A percentile compares a stretch with the other conserved stretches of the same genome.
Conservation (phyloP, 352 stramenopile genomes). For the Globisporangium nagaii region DNA sequence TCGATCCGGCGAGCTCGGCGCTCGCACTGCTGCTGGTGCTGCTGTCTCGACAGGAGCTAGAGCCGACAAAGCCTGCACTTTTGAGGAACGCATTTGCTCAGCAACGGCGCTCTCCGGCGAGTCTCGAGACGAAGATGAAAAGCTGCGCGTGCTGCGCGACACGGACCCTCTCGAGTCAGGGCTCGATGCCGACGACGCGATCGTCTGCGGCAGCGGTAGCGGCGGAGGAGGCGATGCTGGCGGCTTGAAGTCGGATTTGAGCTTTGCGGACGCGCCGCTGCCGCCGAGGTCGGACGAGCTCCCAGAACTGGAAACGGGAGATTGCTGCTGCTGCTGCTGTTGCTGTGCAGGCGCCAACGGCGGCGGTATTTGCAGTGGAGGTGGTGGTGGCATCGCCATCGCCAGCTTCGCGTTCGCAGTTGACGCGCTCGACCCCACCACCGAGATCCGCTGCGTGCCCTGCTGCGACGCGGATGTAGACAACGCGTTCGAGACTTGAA, state of each 20-base stretch:
- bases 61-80: not conserved
- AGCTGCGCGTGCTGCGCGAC: not conserved
- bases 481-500: not conserved
- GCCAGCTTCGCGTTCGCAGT: not conserved
- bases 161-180: not conserved
- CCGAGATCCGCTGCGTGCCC: slow-evolving; percentile 1
- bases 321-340: slow-evolving; percentile 6
- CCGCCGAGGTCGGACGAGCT: not conserved
- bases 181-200: not conserved
- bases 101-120: not conserved
- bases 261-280: not conserved
- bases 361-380: not conserved
- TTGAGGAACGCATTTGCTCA: not conserved
- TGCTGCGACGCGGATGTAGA: not conserved
- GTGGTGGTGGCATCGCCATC: not conserved
- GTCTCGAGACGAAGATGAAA: not conserved
- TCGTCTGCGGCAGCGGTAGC: slow-evolving; percentile 12
- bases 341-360: not conserved
- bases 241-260: slow-evolving; percentile 9
- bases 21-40: not conserved
- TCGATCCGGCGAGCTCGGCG: not conserved
- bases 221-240: not conserved
- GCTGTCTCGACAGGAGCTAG: not conserved
- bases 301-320: slow-evolving; percentile 5
- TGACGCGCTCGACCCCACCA: not conserved